phyloP scores from a whole-genome alignment of 371 early-diverging fungal genomes.

The Saksenaea vasiformis region DNA sequence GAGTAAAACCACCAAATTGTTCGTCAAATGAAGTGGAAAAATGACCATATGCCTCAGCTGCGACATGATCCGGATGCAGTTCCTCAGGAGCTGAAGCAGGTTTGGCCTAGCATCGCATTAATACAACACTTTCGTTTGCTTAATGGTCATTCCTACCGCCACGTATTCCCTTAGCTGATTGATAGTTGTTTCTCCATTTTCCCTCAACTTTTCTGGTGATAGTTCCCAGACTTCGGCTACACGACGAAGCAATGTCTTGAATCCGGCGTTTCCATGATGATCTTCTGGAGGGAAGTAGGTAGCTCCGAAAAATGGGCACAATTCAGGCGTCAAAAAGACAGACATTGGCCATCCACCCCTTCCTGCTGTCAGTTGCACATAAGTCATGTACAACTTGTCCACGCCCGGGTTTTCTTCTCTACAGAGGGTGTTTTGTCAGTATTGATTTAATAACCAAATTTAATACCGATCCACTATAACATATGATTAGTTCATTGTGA shows the following conservation, averaged over 20 bases:
- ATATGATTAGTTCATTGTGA: not conserved
- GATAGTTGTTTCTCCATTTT: constrained; percentile 42
- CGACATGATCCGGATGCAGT: constrained; percentile 21
- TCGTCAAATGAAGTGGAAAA: constrained; percentile 51
- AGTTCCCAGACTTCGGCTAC: constrained; percentile 50
- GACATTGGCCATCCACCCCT: constrained; percentile 68
- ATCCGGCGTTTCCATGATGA: constrained; percentile 54
- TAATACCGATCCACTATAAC: constrained; percentile 29
- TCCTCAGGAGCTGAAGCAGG: constrained; percentile 9
- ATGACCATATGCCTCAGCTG: constrained; percentile 33
- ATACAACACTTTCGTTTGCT: not conserved
- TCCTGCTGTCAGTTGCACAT: constrained; percentile 49
- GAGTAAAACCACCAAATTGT: constrained; percentile 59
- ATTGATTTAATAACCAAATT: not conserved
- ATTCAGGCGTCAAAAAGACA: constrained; percentile 64
- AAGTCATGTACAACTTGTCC: constrained; percentile 69
- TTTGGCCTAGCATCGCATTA: constrained; percentile 11
- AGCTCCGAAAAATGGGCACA: constrained; percentile 69
- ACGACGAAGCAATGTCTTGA: constrained; percentile 44
- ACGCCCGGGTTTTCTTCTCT: constrained; percentile 70
- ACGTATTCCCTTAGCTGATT: constrained; percentile 40
- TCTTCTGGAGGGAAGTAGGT: constrained; percentile 69
- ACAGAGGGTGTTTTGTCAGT: not conserved
- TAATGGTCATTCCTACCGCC: constrained; percentile 13
- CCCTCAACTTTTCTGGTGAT: constrained; percentile 38